These are phyloP conservation scores for Madurella fahalii DNA, from an alignment of 2,329 filamentous ascomycete species.

Conservation along the genomic window DNA sequence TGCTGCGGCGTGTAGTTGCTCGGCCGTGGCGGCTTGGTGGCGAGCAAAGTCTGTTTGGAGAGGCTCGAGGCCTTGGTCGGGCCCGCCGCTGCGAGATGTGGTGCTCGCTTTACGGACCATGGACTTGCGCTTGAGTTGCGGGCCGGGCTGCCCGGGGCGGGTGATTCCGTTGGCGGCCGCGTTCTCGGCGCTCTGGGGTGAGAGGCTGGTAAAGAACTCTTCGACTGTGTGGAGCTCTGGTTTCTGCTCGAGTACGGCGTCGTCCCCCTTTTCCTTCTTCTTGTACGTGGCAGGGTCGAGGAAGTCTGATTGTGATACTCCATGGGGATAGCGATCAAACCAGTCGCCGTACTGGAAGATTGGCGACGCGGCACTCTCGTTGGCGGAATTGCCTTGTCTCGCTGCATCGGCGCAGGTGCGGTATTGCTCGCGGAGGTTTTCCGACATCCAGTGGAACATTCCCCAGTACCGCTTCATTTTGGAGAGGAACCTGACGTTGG, in stretches of 20 bases:
- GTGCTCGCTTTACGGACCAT: constrained; percentile 36
- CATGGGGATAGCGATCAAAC: constrained; percentile 93
- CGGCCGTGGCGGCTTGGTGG: constrained; percentile 28
- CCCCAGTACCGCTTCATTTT: constrained; percentile 99
- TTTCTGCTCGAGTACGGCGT: constrained; percentile 84
- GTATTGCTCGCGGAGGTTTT: constrained; percentile 87
- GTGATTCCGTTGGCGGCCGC: constrained; percentile 21
- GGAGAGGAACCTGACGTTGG: constrained; percentile 83
- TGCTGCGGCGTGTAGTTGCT: constrained; percentile 31
- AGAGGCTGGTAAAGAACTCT: constrained; percentile 83
- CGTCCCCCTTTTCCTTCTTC: constrained; percentile 75
- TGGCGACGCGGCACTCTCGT: constrained; percentile 48
- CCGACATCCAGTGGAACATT: constrained; percentile 95
- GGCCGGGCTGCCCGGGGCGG: constrained; percentile 23
- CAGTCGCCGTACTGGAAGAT: constrained; percentile 97
- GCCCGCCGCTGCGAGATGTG: constrained; percentile 26
- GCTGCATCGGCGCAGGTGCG: constrained; percentile 79
- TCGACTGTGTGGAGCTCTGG: constrained; percentile 89
- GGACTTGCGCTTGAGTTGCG: constrained; percentile 37
- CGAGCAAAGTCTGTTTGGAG: constrained; percentile 35
- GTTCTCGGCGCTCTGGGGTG: constrained; percentile 51
- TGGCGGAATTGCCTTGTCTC: constrained; percentile 56
- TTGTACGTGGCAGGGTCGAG: constrained; percentile 66
- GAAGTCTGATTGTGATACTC: constrained; percentile 79
- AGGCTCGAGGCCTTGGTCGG: constrained; percentile 36